Conservation (phyloP, 805 yeast genomes). For the Naumovozyma baii region DNA sequence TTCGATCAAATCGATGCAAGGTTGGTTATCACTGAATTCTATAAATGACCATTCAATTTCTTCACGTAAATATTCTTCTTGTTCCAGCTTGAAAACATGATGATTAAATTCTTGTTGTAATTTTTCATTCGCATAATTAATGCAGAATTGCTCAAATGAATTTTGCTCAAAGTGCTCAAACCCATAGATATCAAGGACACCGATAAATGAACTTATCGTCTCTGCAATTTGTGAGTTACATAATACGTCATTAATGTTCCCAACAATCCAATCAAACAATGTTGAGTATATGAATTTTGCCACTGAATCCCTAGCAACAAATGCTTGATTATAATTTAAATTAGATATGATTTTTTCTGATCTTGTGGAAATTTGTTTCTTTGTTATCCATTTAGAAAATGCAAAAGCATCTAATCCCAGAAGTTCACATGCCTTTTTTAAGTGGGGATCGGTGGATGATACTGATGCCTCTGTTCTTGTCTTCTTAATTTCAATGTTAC, state of each 20-base stretch:
- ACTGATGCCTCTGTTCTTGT: constrained; percentile 77
- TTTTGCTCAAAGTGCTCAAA: constrained; percentile 92
- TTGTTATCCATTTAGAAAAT: constrained; percentile 86
- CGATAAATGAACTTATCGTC: constrained; percentile 66
- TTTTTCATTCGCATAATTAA: constrained; percentile 94
- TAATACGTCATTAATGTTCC: constrained; percentile 62
- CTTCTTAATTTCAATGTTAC: constrained; percentile 81
- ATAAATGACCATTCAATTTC: constrained; percentile 96
- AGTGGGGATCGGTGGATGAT: constrained; percentile 62
- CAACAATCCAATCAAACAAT: constrained; percentile 90
- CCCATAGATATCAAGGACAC: constrained; percentile 95
- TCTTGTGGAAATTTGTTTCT: constrained; percentile 87
- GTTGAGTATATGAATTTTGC: constrained; percentile 90
- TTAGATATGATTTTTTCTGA: constrained; percentile 84
- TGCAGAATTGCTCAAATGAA: constrained; percentile 95
- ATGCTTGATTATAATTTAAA: constrained; percentile 72
- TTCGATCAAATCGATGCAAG: constrained; percentile 89
- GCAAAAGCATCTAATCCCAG: constrained; percentile 65
- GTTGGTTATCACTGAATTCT: constrained; percentile 93
- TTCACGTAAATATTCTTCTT: constrained; percentile 87
- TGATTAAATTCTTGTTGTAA: constrained; percentile 95
- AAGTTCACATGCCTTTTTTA: constrained; percentile 73
- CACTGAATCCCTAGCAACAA: constrained; percentile 90
- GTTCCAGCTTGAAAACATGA: constrained; percentile 94
- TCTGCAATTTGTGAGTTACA: constrained; percentile 58